Evolutionary conservation across 2,329 filamentous ascomycete species (phyloP).

Genomic region (Zymoseptoria tritici): DNA sequence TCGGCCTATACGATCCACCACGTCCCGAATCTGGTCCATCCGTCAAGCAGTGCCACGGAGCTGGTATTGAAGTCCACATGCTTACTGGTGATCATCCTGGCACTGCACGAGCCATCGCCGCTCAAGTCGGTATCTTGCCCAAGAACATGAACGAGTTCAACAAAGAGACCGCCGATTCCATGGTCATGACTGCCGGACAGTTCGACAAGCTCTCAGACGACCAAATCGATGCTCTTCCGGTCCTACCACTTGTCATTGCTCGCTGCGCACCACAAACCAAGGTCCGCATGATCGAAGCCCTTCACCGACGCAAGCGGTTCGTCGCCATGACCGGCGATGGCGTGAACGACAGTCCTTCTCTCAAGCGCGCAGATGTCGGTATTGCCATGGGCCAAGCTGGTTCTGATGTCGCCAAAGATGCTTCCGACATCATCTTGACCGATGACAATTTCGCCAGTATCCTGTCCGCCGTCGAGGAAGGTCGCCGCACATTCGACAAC

Average conservation of each 20-base stretch:
- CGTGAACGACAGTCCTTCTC: slow-evolving; percentile 76
- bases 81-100: slow-evolving; percentile 75
- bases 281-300: slow-evolving; percentile 82
- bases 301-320: slow-evolving; percentile 67
- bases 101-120: slow-evolving; percentile 70
- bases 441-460: slow-evolving; percentile 87
- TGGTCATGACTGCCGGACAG: slow-evolving; percentile 61
- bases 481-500: slow-evolving; percentile 80
- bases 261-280: slow-evolving; percentile 81
- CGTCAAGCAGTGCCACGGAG: slow-evolving; percentile 61
- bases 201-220: slow-evolving; percentile 60
- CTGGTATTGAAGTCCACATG: slow-evolving; percentile 76
- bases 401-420: slow-evolving; percentile 78
- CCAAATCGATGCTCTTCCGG: slow-evolving; percentile 65
- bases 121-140: slow-evolving; percentile 68
- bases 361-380: slow-evolving; percentile 74
- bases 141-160: slow-evolving; percentile 53
- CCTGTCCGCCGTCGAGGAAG: slow-evolving; percentile 72
- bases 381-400: slow-evolving; percentile 84
- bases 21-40: slow-evolving; percentile 70
- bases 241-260: slow-evolving; percentile 73
- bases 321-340: slow-evolving; percentile 86
- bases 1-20: slow-evolving; percentile 80
- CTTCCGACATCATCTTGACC: slow-evolving; percentile 74
- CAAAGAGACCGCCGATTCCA: slow-evolving; percentile 55